Evolutionary conservation across 306 rosid genomes (phyloP), one percentile per base, ranked within the genome.

Genomic region (Cyclanthera cordifolia): DNA sequence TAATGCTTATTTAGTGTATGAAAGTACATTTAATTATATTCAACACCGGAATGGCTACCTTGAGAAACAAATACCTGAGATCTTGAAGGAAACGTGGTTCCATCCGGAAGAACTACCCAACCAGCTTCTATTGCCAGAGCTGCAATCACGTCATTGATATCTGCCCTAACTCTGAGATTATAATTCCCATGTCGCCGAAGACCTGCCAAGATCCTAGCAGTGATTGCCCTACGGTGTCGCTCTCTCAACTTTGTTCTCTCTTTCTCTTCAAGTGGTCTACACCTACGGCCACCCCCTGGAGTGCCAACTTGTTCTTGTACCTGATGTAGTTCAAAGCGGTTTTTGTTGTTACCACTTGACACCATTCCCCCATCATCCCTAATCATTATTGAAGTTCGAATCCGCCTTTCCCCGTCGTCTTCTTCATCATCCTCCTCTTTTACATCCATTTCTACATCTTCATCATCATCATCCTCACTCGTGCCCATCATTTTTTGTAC

Each of bases 21-120:
- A 15, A 46, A 46, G 15, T 46, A 8, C 55, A 23, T 24, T 66
- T 23, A 16, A 64, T 45, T 39, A 63, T 39, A 60, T 20, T 11
- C 67, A 9, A 60, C 2, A 63, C 1, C 16, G 20, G 55, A 8
- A 66, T 66, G 54, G 14, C 55, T 66, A 45, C 48, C 53, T 54
- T 30, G 48, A 75, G 70, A 46, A 67, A 48, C 14, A 75, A 74
- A 34, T 79, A 89, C 96, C 99, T 93, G 99, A 73, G 95, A 85
- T 73, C 83, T 87, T 63, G 95, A 82, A 72, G 95, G 99, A 78
- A 86, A 82, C 39, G 95, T 85, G 71, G 99, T 93, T 68, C 99
- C 99, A 78, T 93, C 96, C 0, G 99, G 99, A 80, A 93, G 99
- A 79, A 93, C 99, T 74, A 83, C 87, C 99, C 99, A 93, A 23